Evolutionary conservation across 2,329 filamentous ascomycete species (phyloP).

Genomic region (Paecilomyces sp.): DNA sequence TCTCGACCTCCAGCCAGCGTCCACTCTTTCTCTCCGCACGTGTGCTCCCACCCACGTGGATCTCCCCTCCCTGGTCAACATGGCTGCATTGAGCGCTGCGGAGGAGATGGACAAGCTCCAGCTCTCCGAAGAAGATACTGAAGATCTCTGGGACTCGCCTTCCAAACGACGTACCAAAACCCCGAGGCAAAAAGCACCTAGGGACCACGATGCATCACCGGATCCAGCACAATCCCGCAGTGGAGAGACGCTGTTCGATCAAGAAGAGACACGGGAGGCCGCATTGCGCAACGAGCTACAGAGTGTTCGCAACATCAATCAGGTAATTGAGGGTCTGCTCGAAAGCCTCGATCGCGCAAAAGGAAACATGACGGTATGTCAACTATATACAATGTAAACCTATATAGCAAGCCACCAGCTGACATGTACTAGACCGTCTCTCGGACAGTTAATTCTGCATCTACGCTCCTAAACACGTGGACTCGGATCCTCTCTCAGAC

Average conservation of each 20-base stretch:
- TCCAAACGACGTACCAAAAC: constrained; percentile 32
- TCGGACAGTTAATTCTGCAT: constrained; percentile 77
- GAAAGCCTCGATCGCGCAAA: constrained; percentile 40
- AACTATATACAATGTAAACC: background rate
- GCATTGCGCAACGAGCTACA: constrained; percentile 72
- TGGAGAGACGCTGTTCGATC: constrained; percentile 51
- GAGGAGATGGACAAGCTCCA: constrained; percentile 46
- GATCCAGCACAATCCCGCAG: constrained; percentile 33
- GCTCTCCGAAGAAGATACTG: constrained; percentile 49
- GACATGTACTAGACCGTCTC: constrained; percentile 62
- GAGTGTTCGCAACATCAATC: constrained; percentile 78
- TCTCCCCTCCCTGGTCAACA: constrained; percentile 6
- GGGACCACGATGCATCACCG: constrained; percentile 28
- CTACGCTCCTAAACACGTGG: constrained; percentile 88
- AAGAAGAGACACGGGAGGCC: constrained; percentile 63
- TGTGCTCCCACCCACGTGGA: background rate
- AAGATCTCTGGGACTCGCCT: constrained; percentile 54
- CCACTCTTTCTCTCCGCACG: background rate
- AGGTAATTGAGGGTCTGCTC: constrained; percentile 62
- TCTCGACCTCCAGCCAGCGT: background rate
- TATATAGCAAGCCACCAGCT: background rate
- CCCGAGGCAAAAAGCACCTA: constrained; percentile 22
- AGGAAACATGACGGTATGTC: constrained; percentile 42
- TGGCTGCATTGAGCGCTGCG: constrained; percentile 30
- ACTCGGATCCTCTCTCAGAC: constrained; percentile 93